Evolutionary conservation across 31 red algal species (phyloP), one percentile per base, ranked within the genome.

Genomic region (Endocladia muricata): DNA sequence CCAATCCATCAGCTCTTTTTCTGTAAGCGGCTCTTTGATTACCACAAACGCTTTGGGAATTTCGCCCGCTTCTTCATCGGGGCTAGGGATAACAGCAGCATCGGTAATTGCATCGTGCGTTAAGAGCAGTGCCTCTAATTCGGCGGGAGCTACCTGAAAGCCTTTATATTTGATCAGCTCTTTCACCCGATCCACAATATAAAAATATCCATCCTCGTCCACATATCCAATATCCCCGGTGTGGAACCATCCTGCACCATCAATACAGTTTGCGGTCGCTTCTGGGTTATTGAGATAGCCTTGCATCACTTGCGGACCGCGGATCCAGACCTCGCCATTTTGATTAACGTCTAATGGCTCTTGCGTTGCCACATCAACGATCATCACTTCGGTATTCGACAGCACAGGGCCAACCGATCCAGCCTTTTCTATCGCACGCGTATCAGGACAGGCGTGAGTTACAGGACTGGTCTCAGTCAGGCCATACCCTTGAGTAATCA

Each of bases 151-250:
- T 1, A 85, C 82, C 23, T 80, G 34, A 37, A 4, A 70, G 11
- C 82, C 82, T 15, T 77, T 80, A 62, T 61, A 77, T 41, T 80
- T 85, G 41, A 85, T 85, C 26, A 85, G 59, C 33, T 85, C 82
- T 54, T 85, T 85, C 40, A 83, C 32, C 25, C 82, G 74, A 38
- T 78, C 82, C 0, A 85, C 73, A 26, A 85, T 31, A 25, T 55
- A 78, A 37, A 85, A 41, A 28, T 65, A 43, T 22, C 73, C 82
- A 60, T 79, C 77, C 37, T 68, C 49, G 35, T 78, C 72, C 15
- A 85, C 41, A 30, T 29, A 17, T 1, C 43, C 72, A 19, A 85
- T 28, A 62, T 85, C 82, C 25, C 82, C 82, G 37, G 82, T 85
- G 58, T 83, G 79, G 6, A 83, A 28, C 73, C 73, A 85, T 42